These are phyloP conservation scores for Cynanchum wilfordii DNA, from an alignment of 257 asterid genomes.

Conservation along the genomic window DNA sequence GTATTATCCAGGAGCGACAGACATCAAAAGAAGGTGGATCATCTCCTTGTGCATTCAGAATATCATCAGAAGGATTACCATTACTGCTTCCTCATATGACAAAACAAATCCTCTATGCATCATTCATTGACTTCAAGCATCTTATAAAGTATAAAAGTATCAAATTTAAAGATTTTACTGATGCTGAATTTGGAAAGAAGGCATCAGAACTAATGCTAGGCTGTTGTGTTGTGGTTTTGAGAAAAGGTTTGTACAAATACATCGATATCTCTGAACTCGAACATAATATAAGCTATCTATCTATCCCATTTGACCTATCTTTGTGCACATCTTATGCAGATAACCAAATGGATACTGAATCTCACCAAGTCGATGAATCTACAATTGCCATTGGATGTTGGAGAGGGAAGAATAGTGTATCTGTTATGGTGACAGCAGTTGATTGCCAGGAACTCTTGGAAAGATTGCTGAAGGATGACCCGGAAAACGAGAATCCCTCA, in stretches of 20 bases:
- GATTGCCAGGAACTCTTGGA: constrained; percentile 80
- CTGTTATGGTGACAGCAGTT: constrained; percentile 74
- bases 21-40: constrained; percentile 75
- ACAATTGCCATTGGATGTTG: constrained; percentile 84
- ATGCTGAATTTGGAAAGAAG: constrained; percentile 53
- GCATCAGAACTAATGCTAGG: constrained; percentile 68
- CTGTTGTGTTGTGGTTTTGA: constrained; percentile 72
- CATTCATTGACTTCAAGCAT: constrained; percentile 70
- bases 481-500: constrained; percentile 20
- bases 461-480: constrained; percentile 44
- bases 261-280: constrained; percentile 2
- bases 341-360: constrained; percentile 28
- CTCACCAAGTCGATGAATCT: constrained; percentile 38
- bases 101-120: constrained; percentile 71
- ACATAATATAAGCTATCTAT: background rate
- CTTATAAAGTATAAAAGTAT: constrained; percentile 72
- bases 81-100: constrained; percentile 74
- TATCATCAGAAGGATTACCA: constrained; percentile 98
- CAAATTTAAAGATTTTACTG: constrained; percentile 66
- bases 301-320: too few relatives aligned
- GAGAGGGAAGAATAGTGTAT: constrained; percentile 69
- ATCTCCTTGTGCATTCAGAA: constrained; percentile 74
- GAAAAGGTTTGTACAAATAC: constrained; percentile 43
- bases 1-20: constrained; percentile 73
- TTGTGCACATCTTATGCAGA: constrained; percentile 35